Base-by-base conservation (phyloP, 2,329 filamentous ascomycete species). In the Amauroascus verrucosus region DNA sequence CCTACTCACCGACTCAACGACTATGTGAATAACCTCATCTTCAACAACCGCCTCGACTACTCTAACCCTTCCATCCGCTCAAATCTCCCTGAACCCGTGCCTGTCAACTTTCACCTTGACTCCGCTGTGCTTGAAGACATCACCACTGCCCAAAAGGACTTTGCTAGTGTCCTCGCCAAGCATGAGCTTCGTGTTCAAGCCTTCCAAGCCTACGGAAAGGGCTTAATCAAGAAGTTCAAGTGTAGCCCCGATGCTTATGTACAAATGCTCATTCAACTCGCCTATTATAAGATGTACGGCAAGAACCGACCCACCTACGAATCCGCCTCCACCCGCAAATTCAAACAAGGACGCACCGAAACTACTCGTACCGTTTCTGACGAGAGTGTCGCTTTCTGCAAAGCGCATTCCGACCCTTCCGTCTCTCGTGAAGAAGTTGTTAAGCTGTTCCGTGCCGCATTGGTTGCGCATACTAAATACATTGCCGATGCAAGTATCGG, bases 231-330 rank as follows among this genome's bases (percentile, higher is more conserved):
- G 83, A 94, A 95, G 73, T 97, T 98, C 83, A 94, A 89, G 75
- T 95, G 88, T 81, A 94, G 87, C 24, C 93, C 93, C 28, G 94
- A 98, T 64, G 93, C 91, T 30, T 98, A 94, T 70, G 89, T 97
- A 40, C 93, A 98, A 74, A 93, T 98, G 88, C 76, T 96, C 69
- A 98, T 98, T 69, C 93, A 98, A 72, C 82, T 97, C 51, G 93
- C 93, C 37, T 98, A 98, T 78, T 85, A 84, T 79, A 97, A 97
- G 75, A 96, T 98, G 88, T 95, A 94, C 73, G 93, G 93, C 77
- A 88, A 90, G 78, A 96, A 90, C 78, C 81, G 93, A 3, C 93
- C 93, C 1, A 98, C 94, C 0, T 98, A 98, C 75, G 93, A 98
- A 74, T 96, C 90, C 4, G 93, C 93, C 22, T 84, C 93, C 2